Evolutionary conservation across 2,329 filamentous ascomycete genomes (phyloP).

Genomic region (Davidsoniella australis): DNA sequence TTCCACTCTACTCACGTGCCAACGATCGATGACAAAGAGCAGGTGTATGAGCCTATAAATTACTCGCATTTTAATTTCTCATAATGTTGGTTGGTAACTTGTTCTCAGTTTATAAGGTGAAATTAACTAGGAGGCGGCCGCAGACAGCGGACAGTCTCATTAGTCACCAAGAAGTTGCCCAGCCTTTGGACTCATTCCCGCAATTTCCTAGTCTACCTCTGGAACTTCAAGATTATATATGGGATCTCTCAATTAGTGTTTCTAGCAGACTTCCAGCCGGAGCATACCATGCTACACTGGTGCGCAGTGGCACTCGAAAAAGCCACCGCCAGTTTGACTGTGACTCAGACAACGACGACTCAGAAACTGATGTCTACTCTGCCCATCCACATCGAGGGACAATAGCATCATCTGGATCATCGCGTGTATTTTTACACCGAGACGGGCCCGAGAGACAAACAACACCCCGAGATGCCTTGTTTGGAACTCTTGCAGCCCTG

Average conservation of each 20-base stretch:
- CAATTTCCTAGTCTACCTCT: constrained; percentile 6
- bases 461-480: constrained; percentile 1
- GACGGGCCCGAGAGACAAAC: constrained; percentile 6
- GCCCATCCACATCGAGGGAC: background rate
- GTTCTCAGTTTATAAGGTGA: too few relatives aligned
- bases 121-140: too few relatives aligned
- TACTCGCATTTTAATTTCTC: too few relatives aligned
- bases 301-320: background rate
- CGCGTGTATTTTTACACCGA: constrained; percentile 5
- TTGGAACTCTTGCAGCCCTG: background rate
- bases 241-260: background rate
- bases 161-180: too few relatives aligned
- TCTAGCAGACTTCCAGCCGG: background rate
- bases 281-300: constrained; percentile 9
- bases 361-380: background rate
- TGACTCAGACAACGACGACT: background rate
- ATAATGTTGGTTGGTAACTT: too few relatives aligned
- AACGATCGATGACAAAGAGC: too few relatives aligned
- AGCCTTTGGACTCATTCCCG: background rate
- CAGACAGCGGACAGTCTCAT: too few relatives aligned
- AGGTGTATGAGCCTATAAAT: too few relatives aligned
- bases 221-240: constrained; percentile 10
- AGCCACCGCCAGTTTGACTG: too few relatives aligned
- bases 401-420: background rate
- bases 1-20: too few relatives aligned